phyloP scores from a whole-genome alignment of 129 eudicot species.

The Centella asiatica region DNA sequence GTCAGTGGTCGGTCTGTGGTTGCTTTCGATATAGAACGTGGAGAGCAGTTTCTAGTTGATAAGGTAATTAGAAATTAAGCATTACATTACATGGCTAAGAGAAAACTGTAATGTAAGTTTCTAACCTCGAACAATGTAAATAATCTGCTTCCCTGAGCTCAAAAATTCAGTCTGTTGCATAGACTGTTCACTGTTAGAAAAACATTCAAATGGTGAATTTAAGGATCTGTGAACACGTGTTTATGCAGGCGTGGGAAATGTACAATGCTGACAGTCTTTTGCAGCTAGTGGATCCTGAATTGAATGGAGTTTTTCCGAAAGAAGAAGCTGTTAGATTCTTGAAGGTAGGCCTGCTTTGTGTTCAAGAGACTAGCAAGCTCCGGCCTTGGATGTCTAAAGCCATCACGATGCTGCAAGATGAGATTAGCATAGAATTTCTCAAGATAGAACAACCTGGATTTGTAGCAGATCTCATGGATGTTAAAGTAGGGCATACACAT shows the following conservation, averaged over 20 bases:
- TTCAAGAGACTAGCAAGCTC: conserved; percentile 56
- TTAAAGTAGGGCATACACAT: conserved; percentile 32
- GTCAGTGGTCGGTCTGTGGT: conserved; percentile 57
- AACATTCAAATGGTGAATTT: neutral
- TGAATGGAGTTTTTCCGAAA: conserved; percentile 33
- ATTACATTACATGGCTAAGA: neutral
- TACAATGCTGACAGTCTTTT: conserved; percentile 36
- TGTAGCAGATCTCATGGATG: conserved; percentile 59
- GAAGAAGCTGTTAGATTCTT: conserved; percentile 46
- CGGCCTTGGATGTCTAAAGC: conserved; percentile 63
- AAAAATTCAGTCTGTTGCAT: neutral
- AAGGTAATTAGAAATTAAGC: conserved; percentile 35
- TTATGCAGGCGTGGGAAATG: conserved; percentile 61
- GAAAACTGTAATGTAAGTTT: neutral
- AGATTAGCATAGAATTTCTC: conserved; percentile 18
- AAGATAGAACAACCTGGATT: conserved; percentile 62
- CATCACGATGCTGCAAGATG: conserved; percentile 50
- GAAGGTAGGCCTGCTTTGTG: conserved; percentile 75
- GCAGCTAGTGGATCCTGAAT: conserved; percentile 45
- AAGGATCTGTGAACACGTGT: conserved; percentile 4
- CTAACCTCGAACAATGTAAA: neutral
- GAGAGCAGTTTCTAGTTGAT: conserved; percentile 72
- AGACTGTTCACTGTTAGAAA: neutral
- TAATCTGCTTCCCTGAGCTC: neutral
- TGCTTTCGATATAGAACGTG: conserved; percentile 49